Base-by-base conservation (phyloP, 1,139 yeast genomes). In the Geotrichum klebahnii region DNA sequence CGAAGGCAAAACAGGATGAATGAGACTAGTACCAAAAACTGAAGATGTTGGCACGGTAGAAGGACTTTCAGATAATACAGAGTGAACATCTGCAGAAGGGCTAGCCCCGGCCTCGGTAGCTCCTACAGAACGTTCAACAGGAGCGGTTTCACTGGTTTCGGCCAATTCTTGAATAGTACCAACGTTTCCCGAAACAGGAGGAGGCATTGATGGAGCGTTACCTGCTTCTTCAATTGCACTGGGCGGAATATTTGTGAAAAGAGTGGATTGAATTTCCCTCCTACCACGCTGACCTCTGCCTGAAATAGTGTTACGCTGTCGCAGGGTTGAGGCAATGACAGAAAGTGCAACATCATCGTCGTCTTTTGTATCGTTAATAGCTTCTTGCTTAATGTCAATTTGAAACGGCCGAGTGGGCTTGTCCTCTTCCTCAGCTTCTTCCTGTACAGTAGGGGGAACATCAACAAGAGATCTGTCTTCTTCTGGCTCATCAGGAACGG, bases 201-300 rank as follows among this genome's bases (percentile, higher is more conserved):
- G 34, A 9, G 19, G 16, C 9, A 39, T 29, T 19, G 49, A 31
- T 28, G 29, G 6, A 26, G n/a, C n/a, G n/a, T n/a, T n/a, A n/a
- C n/a, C n/a, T n/a, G n/a, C n/a, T n/a, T 26, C 10, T 29, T 63
- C 66, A 28, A 59, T 43, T 16, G 58, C 59, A 16, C 62, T 50
- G 6, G 69, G 44, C 75, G 77, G 59, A 72, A 68, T 59, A 53
- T 77, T 75, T 29, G 78, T 77, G 67, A 80, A 81, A 45, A 77
- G 65, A 56, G 73, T 78, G 4, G 83, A 79, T 57, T 76, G 77
- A 36, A 78, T 71, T 41, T 77, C 79, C 45, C 74, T 71, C 59
- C 82, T 69, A 14, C 69, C 67, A 12, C 69, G 57, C 38, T 58
- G 50, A 1, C 62, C 56, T 26, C 69, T 47, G 9, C 66, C 61